Base-by-base conservation (phyloP, 352 stramenopile genomes). In the Phytopythium helicoides region DNA sequence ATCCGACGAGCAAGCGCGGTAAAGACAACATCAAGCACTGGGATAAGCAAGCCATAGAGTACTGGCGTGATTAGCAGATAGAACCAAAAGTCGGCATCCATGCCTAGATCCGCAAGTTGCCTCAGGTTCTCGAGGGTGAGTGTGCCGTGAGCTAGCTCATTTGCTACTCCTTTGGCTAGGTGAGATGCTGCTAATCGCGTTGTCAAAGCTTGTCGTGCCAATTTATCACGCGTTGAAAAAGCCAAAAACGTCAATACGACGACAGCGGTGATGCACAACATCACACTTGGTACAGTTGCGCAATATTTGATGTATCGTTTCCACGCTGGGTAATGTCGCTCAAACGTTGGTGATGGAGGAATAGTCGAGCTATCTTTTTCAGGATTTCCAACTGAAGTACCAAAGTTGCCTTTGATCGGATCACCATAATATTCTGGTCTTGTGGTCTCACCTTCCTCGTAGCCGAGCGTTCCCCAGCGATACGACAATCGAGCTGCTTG, bases 401-500 rank as follows among this genome's bases (percentile, higher is more conserved):
- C 45, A 15, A 34, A 18, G 11, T 26, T 38, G n/a, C 26, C 44
- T 28, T 81, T 76, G 23, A 51, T 40, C 0, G 62, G 42, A 37
- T 84, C 77, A 12, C 81, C 83, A 50, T 77, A 75, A 50, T 96
- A 97, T 60, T 94, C 86, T 1, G 89, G 86, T 11, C 91, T 76
- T 0, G 83, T 88, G 18, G 74, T 66, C 57, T 97, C 90, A 12
- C 68, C 78, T 47, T 89, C 79, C 67, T 97, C 90, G 58, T 93
- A 96, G 18, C 89, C 84, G 26, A 95, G 77, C 0, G 92, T 93
- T 14, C 90, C 91, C 90, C 90, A 97, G 16, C 68, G 73, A 54
- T 97, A 95, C 15, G 89, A 86, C 18, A 97, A 69, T 19, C 75
- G 57, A 16, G 84, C 76, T 9, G 87, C 81, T 15, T 82, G 70